Base-by-base conservation (phyloP, 345 rosid species). In the Moricandia moricandioides region DNA sequence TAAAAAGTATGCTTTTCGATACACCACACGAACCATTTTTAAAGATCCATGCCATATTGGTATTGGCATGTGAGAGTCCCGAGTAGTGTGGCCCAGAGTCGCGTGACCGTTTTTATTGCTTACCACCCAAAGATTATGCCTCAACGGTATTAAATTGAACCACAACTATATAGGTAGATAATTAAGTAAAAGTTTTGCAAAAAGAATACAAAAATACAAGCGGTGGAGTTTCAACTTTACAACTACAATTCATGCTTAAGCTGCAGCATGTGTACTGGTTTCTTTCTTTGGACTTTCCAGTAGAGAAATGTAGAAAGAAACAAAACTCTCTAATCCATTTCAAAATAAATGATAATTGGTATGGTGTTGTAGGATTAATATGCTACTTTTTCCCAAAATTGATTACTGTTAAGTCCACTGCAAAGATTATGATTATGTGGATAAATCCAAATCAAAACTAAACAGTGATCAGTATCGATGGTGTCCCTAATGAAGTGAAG, bases 71-170 rank as follows among this genome's bases (percentile, higher is more conserved):
- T 78, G 78, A 78, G 74, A 61, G 62, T 68, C 73, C 78, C 74
- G 78, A 78, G 78, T 69, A 72, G 62, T 16, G 74, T 73, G 78
- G 73, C 78, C 61, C 73, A 37, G 71, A 78, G 62, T 72, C 74
- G 78, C 82, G 78, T 78, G 81, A 72, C 60, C 58, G 55, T 78
- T 78, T 78, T 78, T 67, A 78, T 78, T 73, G 71, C 74, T 57
- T 52, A 78, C 65, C 77, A 47, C 60, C 68, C 9, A 77, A 58
- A 77, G 81, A 71, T 71, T 71, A 65, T 72, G 73, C 73, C 37
- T 72, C 70, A 78, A 62, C 70, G 82, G 82, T 73, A 78, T 78
- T 78, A 29, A 73, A 73, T 68, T 33, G 43, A 24, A 67, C 49
- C 69, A 68, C 70, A 66, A 61, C 65, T 49, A 37, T 31, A 71